A percentile compares a stretch with the other conserved stretches of the same genome.
These are phyloP conservation scores for Leptoxyphium fumago DNA, from an alignment of 2,329 filamentous ascomycete species.

Conservation along the genomic window DNA sequence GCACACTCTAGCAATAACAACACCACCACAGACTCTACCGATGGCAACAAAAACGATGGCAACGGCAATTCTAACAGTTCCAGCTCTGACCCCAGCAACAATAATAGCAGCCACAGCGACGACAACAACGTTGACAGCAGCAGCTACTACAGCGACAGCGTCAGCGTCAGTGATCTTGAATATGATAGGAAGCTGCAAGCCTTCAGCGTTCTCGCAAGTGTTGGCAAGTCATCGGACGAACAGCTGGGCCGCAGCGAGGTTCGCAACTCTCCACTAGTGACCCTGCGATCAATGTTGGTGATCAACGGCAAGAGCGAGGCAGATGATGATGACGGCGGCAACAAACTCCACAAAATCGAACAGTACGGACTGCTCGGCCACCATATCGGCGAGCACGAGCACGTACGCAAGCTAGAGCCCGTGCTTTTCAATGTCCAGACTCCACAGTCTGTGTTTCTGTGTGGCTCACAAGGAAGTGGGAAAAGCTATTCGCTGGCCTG, in stretches of 20 bases:
- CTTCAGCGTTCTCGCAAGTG: background rate
- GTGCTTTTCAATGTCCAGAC: conserved; percentile 39
- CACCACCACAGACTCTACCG: background rate
- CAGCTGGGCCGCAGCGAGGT: background rate
- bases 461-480: conserved; percentile 47
- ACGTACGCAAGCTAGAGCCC: conserved; percentile 8
- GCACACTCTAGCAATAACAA: no score
- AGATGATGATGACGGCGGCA: background rate
- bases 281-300: background rate
- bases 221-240: background rate
- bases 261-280: background rate
- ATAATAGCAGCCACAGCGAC: background rate
- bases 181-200: background rate
- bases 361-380: conserved; percentile 16
- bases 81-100: background rate
- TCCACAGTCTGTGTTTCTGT: conserved; percentile 47
- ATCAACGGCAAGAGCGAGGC: background rate
- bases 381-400: conserved; percentile 5
- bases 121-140: no score
- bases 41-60: background rate
- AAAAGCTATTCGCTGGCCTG: conserved; percentile 47
- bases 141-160: no score
- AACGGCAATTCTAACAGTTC: background rate
- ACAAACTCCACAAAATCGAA: conserved; percentile 2
- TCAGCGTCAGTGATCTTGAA: background rate